A percentile compares a stretch with the other conserved stretches of the same genome.
Conservation (phyloP, 2,329 filamentous ascomycete genomes). For the Achaetomium macrosporum region DNA sequence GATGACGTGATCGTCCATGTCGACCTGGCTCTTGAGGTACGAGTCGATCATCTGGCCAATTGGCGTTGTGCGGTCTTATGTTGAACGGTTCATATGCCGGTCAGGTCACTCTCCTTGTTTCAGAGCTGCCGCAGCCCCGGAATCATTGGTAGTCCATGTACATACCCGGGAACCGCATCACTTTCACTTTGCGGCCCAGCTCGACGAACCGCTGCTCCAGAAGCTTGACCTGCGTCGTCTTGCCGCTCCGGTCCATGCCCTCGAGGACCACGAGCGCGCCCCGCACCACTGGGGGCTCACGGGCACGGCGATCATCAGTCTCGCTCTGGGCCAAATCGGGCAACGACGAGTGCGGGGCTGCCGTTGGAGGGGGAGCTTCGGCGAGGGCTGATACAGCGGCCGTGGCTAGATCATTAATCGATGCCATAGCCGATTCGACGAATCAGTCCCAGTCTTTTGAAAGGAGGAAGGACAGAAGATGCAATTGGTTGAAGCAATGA, state of each 20-base stretch:
- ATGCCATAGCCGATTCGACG: conserved; percentile 27
- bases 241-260: conserved; percentile 83
- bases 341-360: conserved; percentile 8
- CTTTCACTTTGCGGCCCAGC: conserved; percentile 43
- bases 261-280: conserved; percentile 80
- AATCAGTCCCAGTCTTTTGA: conserved; percentile 1
- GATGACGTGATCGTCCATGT: conserved; percentile 82
- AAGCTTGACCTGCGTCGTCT: conserved; percentile 79
- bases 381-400: conserved; percentile 38
- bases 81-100: not conserved
- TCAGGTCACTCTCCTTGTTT: not conserved
- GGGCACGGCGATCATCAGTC: not conserved
- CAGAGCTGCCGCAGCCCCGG: no score
- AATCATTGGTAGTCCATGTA: conserved; percentile 8
- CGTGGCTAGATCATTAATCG: conserved; percentile 45
- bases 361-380: conserved; percentile 22
- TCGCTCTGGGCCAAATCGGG: conserved; percentile 4
- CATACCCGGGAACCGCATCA: conserved; percentile 54
- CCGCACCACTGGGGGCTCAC: conserved; percentile 33
- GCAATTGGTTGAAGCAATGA: conserved; percentile 7
- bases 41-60: conserved; percentile 83
- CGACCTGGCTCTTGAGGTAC: conserved; percentile 66
- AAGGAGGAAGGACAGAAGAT: not conserved
- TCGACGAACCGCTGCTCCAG: conserved; percentile 52
- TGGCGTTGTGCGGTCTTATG: conserved; percentile 64